Evolutionary conservation across 2,329 filamentous ascomycete species (phyloP), one percentile per base, ranked within the genome.

Genomic region (Aureobasidium leucospermi): DNA sequence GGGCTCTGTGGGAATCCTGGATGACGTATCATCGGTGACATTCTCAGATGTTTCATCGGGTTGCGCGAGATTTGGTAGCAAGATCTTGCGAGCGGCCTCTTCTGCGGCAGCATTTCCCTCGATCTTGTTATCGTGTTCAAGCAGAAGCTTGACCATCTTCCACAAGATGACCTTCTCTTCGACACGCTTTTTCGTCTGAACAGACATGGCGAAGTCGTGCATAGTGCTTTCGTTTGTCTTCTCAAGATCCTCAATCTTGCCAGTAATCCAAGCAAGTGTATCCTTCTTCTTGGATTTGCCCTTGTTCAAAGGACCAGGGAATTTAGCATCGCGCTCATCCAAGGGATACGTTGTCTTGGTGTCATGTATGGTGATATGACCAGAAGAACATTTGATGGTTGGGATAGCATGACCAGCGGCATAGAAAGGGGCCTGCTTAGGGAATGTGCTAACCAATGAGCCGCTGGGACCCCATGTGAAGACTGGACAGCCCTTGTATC

Each of bases 211-310:
- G 69, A 74, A 75, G 65, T 75, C 81, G 49, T 76, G 83, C 55
- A 76, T 70, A 58, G 74, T 79, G 66, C 45, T 65, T 9, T 79
- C 73, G 4, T 73, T 64, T 36, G 74, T 70, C 53, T 70, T 82
- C 69, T 95, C 89, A 38, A 96, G 75, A 0, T 77, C 76, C 39
- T 89, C 86, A 59, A 97, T 93, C 56, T 87, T 90, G 61, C 81
- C 78, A 4, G 80, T 82, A 46, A 99, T 78, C 94, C 95, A 99
- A 1, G 84, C 74, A 45, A 92, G 67, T 0, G 90, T 83, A 58
- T 99, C 93, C 76, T 97, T 99, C 79, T 99, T 99, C 79, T 96
- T 97, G 1, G 87, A 85, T 79, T 96, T 97, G 1, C 86, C 85
- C 70, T 96, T 97, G 72, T 88, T 91, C 31, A 99, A 76, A 3